Base-by-base conservation (phyloP, 2,329 filamentous ascomycete genomes). In the Colletotrichum coccodes region DNA sequence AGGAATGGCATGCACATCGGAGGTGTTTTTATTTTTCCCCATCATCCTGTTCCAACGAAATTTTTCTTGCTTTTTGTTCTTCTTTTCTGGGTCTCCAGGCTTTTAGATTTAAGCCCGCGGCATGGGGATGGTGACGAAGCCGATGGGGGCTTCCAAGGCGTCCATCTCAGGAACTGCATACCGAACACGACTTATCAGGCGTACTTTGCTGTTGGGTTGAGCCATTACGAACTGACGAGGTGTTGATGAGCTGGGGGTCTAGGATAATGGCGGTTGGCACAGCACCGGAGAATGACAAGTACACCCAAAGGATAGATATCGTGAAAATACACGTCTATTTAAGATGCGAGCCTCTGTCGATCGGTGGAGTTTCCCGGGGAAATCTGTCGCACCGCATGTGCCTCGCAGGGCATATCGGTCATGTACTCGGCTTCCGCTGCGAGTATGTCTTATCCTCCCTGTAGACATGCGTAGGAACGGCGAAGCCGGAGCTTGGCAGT, bases 1-100 rank as follows among this genome's bases (percentile, higher is more conserved):
- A 63, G 66, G 63, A 60, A 66, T 69, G 66, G 66, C 66, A 69
- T 69, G 66, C 66, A 66, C 60, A 54, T 68, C 23, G 66, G 66
- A 60, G 66, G 66, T 60, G 54, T 69, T 60, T 40, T 50, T 60
- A 30, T 57, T 64, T 38, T 14, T 57, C 14, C 46, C 21, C 28
- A 36, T 28, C 47, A 62, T 52, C 36, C 52, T 60, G 49, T 54
- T 65, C 40, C 36, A 30, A 38, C 54, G 34, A 36, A 42, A 42
- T 21, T 68, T 60, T 30, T 6, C 26, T 26, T 47, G n/a, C n/a
- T 40, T 18, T 42, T 7, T 50, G 26, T 40, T 36, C 36, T 47
- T 7, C n/a, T n/a, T 23, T 21, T 47, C 30, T 50, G 23, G 44
- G 11, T 50, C 28, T 26, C 21, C 42, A 42, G 40, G 44, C 18